Evolutionary conservation across 441 rosid genomes (phyloP).

Genomic region (Mallotus japonicus): DNA sequence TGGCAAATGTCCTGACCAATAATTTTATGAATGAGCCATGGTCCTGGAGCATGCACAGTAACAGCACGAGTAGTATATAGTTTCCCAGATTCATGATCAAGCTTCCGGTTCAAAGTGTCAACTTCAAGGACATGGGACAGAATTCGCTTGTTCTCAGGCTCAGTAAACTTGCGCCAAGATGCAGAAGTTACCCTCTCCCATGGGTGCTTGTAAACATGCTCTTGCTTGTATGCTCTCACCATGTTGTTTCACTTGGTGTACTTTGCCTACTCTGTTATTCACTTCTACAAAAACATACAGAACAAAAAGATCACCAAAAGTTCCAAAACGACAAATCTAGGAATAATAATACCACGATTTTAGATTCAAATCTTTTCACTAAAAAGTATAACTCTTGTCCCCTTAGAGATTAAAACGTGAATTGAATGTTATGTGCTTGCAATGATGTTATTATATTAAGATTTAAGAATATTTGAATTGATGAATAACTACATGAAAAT

Average conservation of each 20-base stretch:
- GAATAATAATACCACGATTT: neutral
- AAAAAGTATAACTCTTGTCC: too few species aligned
- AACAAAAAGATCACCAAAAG: neutral
- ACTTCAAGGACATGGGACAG: slow-evolving; percentile 78
- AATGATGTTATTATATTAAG: neutral
- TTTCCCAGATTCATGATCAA: slow-evolving; percentile 63
- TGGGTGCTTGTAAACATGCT: slow-evolving; percentile 89
- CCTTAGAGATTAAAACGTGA: neutral
- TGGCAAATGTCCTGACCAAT: slow-evolving; percentile 90
- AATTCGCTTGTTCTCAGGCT: slow-evolving; percentile 87
- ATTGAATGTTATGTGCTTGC: neutral
- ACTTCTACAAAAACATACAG: neutral
- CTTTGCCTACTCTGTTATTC: too few species aligned
- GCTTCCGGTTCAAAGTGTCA: slow-evolving; percentile 70
- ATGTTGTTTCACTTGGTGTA: slow-evolving; percentile 25
- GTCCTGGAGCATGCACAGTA: slow-evolving; percentile 86
- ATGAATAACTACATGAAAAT: neutral
- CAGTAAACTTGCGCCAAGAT: slow-evolving; percentile 94
- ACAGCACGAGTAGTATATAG: slow-evolving; percentile 85
- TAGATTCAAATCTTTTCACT: neutral
- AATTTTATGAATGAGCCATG: slow-evolving; percentile 82
- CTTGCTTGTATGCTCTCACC: slow-evolving; percentile 86
- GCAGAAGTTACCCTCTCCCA: slow-evolving; percentile 97
- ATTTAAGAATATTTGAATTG: neutral
- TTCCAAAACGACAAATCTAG: neutral